A percentile compares a stretch with the other conserved stretches of the same genome.
Conservation (phyloP, 805 yeast species). For the Starmerella potacharoeniae region DNA sequence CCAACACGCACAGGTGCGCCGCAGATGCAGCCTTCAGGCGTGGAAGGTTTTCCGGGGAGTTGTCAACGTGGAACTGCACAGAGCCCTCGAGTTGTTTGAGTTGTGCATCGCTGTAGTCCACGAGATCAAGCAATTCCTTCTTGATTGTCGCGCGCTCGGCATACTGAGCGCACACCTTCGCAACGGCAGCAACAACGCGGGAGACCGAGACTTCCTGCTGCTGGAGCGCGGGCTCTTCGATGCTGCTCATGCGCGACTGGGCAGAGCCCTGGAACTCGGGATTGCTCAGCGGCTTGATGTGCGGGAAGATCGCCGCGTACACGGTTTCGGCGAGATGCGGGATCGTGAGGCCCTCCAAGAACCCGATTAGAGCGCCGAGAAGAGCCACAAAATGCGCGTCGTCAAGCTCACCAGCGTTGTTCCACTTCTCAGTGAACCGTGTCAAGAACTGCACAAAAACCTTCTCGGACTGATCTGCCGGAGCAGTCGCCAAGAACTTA, state of each 20-base stretch:
- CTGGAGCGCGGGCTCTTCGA: background rate
- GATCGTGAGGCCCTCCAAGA: constrained; percentile 11
- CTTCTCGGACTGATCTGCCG: background rate
- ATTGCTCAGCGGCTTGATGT: background rate
- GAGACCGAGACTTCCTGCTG: background rate
- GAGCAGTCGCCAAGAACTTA: background rate
- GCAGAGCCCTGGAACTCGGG: constrained; percentile 2
- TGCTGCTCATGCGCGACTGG: background rate
- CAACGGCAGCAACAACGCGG: background rate
- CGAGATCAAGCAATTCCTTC: constrained; percentile 2
- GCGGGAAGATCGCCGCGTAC: background rate
- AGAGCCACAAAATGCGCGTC: background rate
- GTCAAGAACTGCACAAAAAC: constrained; percentile 2
- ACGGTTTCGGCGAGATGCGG: background rate
- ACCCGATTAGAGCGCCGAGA: constrained; percentile 12
- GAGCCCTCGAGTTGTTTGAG: constrained; percentile 6
- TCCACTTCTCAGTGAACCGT: constrained; percentile 5
- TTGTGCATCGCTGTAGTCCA: constrained; percentile 5
- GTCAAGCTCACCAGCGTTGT: background rate
- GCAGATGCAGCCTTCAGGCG: constrained; percentile 33
- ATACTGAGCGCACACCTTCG: constrained; percentile 13
- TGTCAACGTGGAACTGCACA: constrained; percentile 13
- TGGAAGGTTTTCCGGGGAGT: constrained; percentile 31
- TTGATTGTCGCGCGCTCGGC: constrained; percentile 6
- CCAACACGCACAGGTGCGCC: constrained; percentile 47